A percentile compares a stretch with the other conserved stretches of the same genome.
These are phyloP conservation scores for Suillus bovinus DNA, from an alignment of 768 basidiomycete genomes.

Conservation along the genomic window DNA sequence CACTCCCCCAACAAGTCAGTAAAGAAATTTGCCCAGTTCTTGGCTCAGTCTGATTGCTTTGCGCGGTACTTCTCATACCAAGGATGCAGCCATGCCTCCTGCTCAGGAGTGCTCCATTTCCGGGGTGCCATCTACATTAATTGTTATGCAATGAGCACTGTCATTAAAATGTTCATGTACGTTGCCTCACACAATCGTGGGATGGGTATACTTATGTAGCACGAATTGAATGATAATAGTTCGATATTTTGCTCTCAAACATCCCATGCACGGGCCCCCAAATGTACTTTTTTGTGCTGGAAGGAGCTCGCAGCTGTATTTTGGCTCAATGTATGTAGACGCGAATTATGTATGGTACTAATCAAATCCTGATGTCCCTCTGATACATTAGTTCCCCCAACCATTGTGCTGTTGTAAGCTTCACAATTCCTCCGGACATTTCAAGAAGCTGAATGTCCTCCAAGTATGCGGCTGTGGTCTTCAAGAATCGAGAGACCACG, in stretches of 20 bases:
- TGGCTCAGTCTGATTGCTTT: background rate
- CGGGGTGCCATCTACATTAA: background rate
- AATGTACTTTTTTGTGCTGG: background rate
- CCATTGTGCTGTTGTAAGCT: background rate
- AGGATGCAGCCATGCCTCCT: background rate
- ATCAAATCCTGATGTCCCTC: background rate
- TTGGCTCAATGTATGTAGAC: background rate
- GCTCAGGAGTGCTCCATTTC: background rate
- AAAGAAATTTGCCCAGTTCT: conserved; percentile 1
- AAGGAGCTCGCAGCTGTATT: background rate
- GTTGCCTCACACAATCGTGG: background rate
- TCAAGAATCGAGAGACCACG: background rate
- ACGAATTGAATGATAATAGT: background rate
- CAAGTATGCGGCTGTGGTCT: background rate
- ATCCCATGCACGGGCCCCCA: background rate
- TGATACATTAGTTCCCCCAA: background rate
- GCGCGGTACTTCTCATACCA: background rate
- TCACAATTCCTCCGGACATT: background rate
- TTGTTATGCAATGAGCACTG: background rate
- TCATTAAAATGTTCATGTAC: background rate
- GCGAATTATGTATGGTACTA: background rate
- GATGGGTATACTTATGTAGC: conserved; percentile 4
- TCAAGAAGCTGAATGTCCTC: background rate
- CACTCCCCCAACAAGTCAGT: background rate
- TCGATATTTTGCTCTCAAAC: background rate